Conservation (phyloP, 2,329 filamentous ascomycete genomes). For the Arthrocladium fulminans region DNA sequence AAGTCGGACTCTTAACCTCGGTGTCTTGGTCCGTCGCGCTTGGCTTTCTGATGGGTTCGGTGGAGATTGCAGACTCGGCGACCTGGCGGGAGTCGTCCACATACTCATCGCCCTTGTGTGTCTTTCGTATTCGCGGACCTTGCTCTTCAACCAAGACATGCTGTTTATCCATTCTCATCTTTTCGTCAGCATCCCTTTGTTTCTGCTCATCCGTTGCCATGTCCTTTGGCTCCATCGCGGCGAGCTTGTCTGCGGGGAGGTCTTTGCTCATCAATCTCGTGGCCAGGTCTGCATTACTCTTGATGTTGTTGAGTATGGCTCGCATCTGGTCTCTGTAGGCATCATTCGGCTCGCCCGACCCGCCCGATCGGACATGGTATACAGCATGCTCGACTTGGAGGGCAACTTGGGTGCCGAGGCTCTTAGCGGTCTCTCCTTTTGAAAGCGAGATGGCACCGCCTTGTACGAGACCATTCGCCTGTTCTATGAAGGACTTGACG, state of each 20-base stretch:
- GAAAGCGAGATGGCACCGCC: conserved; percentile 54
- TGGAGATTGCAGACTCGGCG: conserved; percentile 41
- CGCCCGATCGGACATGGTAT: conserved; percentile 44
- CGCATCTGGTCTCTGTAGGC: conserved; percentile 59
- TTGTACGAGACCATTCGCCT: conserved; percentile 60
- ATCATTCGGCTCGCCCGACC: conserved; percentile 44
- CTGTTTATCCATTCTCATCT: conserved; percentile 48
- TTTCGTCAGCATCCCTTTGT: conserved; percentile 47
- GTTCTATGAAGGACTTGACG: conserved; percentile 57
- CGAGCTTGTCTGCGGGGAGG: conserved; percentile 65
- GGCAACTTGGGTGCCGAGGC: conserved; percentile 60
- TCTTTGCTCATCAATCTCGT: conserved; percentile 64
- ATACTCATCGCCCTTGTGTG: conserved; percentile 90
- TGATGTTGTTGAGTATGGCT: conserved; percentile 74
- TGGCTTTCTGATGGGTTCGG: conserved; percentile 33
- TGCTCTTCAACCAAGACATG: conserved; percentile 69
- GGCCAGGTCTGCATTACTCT: conserved; percentile 73
- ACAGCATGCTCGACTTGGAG: conserved; percentile 69
- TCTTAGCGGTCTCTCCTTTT: conserved; percentile 54
- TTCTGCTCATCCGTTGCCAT: conserved; percentile 89
- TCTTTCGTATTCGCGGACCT: conserved; percentile 72
- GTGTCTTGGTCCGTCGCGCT: conserved; percentile 25
- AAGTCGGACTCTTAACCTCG: conserved; percentile 26
- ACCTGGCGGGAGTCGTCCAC: conserved; percentile 62
- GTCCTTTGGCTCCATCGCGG: conserved; percentile 81